Conservation (phyloP, 306 rosid species). For the Astragalus membranaceus region DNA sequence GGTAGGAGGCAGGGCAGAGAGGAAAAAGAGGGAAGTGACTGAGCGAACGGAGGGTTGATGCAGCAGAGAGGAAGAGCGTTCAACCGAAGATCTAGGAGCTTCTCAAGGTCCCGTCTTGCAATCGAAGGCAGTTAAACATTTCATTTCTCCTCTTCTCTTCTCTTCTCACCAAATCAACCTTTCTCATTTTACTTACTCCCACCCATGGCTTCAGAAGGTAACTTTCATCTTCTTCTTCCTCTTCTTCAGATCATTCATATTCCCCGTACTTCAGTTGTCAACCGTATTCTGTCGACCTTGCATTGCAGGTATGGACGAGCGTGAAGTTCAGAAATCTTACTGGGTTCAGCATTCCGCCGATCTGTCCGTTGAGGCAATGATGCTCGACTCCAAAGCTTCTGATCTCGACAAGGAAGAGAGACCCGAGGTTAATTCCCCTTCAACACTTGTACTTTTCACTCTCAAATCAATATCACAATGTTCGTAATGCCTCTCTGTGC, state of each 20-base stretch:
- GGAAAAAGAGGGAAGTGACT: not conserved
- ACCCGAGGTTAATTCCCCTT: slow-evolving; percentile 55
- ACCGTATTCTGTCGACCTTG: not conserved
- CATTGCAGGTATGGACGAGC: slow-evolving; percentile 46
- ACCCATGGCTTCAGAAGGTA: slow-evolving; percentile 27
- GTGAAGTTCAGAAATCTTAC: slow-evolving; percentile 62
- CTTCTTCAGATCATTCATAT: not conserved
- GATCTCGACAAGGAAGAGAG: slow-evolving; percentile 95
- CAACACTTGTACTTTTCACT: not conserved
- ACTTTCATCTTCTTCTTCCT: too few relatives aligned
- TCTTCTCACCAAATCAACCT: not conserved
- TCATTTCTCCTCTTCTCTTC: not conserved
- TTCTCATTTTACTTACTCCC: not conserved
- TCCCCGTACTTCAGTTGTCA: not conserved
- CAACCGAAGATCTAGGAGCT: slow-evolving; percentile 89
- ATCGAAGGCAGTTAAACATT: slow-evolving; percentile 50
- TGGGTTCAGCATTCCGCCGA: slow-evolving; percentile 70
- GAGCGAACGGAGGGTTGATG: slow-evolving; percentile 25
- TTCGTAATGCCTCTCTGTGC: too few relatives aligned
- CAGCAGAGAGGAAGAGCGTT: slow-evolving; percentile 54
- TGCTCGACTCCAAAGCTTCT: slow-evolving; percentile 92
- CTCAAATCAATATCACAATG: too few relatives aligned
- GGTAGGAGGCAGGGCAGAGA: not conserved
- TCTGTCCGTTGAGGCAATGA: slow-evolving; percentile 81
- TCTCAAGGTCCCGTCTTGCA: slow-evolving; percentile 73